Evolutionary conservation across 2,329 filamentous ascomycete species (phyloP), one percentile per base, ranked within the genome.

Genomic region (Calonectria naviculata): DNA sequence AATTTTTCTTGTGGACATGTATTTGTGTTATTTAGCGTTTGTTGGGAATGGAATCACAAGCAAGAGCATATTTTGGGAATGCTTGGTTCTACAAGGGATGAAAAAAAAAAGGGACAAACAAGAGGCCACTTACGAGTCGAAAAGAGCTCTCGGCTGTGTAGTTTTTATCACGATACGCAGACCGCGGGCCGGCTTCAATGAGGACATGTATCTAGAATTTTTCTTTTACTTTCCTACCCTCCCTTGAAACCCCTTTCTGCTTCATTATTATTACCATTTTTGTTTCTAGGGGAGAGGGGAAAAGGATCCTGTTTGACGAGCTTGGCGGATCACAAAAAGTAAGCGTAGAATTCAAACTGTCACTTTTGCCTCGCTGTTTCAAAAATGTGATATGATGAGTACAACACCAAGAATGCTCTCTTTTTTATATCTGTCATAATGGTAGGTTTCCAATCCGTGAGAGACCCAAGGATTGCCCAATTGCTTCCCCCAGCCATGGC

Each of bases 1-100:
- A 46, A 64, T 64, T 73, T 70, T 72, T 56, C 67, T 71, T 58
- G 56, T 66, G 64, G 67, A 64, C 56, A 69, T 73, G 68, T 73
- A 71, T 71, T 68, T 75, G 72, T 75, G 76, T 74, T 64, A 77
- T 80, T 77, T 80, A 76, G 70, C 72, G 77, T 75, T 76, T 76
- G 69, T 74, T 76, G 70, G 75, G 72, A 68, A 49, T 38, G 47
- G 69, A 47, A 29, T 60, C 54, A 44, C 47, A 54, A 65, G 49
- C 67, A 65, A 67, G 70, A 66, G 56, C 62, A 52, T 49, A 61
- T 65, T 63, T 65, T 56, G 47, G 56, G 61, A 60, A 58, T 71
- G 49, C 44, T 68, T 64, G 58, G 65, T 56, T 71, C 60, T 63
- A 47, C 41, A 36, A 60, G 26, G 68, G 58, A 29, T 47, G 54